A percentile compares a stretch with the other conserved stretches of the same genome.
phyloP scores from a whole-genome alignment of 2,329 filamentous ascomycete species.

The Aspergillus japonicus region DNA sequence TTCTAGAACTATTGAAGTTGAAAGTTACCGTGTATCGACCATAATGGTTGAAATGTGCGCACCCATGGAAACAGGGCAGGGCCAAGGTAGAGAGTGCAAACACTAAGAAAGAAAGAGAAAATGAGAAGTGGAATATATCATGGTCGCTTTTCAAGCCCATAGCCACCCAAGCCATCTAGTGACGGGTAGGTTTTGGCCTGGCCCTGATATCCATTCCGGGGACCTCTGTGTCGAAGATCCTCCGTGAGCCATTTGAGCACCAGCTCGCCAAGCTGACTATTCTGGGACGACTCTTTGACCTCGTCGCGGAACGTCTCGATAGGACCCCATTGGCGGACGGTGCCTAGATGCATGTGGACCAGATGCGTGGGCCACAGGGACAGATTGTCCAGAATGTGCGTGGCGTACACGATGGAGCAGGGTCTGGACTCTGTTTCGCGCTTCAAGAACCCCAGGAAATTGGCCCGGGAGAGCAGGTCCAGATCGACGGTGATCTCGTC shows the following conservation, averaged over 20 bases:
- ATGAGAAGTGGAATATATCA: constrained; percentile 9
- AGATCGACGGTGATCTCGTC: constrained; percentile 98
- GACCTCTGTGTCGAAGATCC: constrained; percentile 76
- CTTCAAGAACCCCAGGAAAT: constrained; percentile 84
- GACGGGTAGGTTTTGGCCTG: constrained; percentile 54
- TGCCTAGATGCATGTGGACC: constrained; percentile 90
- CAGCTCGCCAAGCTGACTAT: constrained; percentile 81
- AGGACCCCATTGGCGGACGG: constrained; percentile 80
- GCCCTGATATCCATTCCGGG: constrained; percentile 61
- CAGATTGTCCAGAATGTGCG: constrained; percentile 93
- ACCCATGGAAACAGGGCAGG: background rate
- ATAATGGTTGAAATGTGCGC: constrained; percentile 21
- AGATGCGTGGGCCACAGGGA: constrained; percentile 93
- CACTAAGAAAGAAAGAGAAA: constrained; percentile 9
- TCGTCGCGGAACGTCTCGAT: constrained; percentile 67
- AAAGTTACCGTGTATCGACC: constrained; percentile 14
- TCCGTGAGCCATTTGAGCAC: constrained; percentile 83
- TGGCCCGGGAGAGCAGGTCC: constrained; percentile 78
- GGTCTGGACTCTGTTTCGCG: constrained; percentile 76
- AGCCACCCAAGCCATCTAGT: constrained; percentile 61
- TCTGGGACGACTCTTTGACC: constrained; percentile 60
- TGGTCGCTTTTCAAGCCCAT: constrained; percentile 55
- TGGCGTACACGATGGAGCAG: constrained; percentile 95
- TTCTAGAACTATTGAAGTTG: constrained; percentile 17
- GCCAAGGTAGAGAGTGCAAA: constrained; percentile 18